Evolutionary conservation across 2,329 filamentous ascomycete genomes (phyloP).

Genomic region (Drechslerella coelobrocha): DNA sequence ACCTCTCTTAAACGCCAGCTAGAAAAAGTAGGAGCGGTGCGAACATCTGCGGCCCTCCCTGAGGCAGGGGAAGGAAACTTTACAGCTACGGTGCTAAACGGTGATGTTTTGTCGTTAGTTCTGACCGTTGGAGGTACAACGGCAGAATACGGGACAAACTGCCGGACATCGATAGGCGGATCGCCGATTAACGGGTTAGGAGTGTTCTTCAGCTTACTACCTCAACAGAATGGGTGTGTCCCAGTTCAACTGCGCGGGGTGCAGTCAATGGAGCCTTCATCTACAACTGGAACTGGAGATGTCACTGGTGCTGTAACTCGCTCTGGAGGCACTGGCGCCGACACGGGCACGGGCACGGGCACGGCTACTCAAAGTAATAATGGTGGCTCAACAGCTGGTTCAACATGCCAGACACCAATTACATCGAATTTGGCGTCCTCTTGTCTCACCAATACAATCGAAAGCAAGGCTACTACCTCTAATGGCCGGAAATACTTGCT

Average conservation of each 20-base stretch:
- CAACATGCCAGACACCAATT: neutral
- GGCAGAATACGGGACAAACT: neutral
- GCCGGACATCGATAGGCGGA: neutral
- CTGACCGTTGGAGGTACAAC: neutral
- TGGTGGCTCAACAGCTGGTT: neutral
- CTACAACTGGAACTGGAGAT: too few relatives aligned
- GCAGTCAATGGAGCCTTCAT: neutral
- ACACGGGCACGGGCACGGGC: neutral
- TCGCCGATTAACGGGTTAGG: neutral
- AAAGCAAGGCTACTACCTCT: neutral
- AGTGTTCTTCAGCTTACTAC: neutral
- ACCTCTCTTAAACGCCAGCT: neutral
- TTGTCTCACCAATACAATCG: neutral
- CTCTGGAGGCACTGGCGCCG: neutral
- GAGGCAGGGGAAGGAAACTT: slow-evolving; percentile 2
- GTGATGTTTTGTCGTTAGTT: neutral
- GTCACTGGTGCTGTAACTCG: too few relatives aligned
- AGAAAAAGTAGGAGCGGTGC: neutral
- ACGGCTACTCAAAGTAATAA: neutral
- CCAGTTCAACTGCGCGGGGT: slow-evolving; percentile 2
- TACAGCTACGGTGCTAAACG: neutral
- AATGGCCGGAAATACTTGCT: slow-evolving; percentile 13
- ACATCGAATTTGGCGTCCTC: neutral
- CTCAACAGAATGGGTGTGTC: neutral
- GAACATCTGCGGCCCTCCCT: neutral